Evolutionary conservation across 2,329 filamentous ascomycete genomes (phyloP).

Genomic region (Diaporthe vexans): DNA sequence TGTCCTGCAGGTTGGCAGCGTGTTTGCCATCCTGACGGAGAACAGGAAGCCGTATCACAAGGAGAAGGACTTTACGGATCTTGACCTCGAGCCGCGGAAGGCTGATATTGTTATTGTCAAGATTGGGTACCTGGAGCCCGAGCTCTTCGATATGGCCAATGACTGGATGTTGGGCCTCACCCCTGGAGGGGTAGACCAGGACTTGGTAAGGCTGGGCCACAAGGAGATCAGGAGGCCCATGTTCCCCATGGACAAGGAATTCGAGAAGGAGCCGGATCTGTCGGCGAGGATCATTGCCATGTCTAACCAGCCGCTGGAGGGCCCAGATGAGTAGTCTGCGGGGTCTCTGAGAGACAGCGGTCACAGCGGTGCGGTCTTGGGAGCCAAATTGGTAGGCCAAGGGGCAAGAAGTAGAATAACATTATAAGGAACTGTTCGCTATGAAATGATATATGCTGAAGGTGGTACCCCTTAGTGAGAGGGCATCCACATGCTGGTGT

Average conservation of each 20-base stretch:
- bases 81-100: slow-evolving; percentile 59
- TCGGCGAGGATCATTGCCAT: slow-evolving; percentile 44
- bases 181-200: slow-evolving; percentile 67
- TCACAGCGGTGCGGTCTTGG: not conserved
- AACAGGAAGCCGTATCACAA: slow-evolving; percentile 67
- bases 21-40: slow-evolving; percentile 66
- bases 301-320: slow-evolving; percentile 42
- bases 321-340: slow-evolving; percentile 39
- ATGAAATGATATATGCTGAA: slow-evolving; percentile 10
- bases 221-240: slow-evolving; percentile 63
- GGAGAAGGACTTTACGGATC: slow-evolving; percentile 64
- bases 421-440: slow-evolving; percentile 19
- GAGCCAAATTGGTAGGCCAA: no score
- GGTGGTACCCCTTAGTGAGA: not conserved
- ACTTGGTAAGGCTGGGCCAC: slow-evolving; percentile 63
- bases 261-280: slow-evolving; percentile 43
- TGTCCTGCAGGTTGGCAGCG: slow-evolving; percentile 63
- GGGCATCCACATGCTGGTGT: not conserved
- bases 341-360: no score
- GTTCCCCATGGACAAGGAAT: slow-evolving; percentile 48
- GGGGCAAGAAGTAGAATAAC: not conserved
- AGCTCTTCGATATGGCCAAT: slow-evolving; percentile 66
- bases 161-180: slow-evolving; percentile 69
- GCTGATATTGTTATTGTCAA: slow-evolving; percentile 68
- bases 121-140: slow-evolving; percentile 69